phyloP scores from a whole-genome alignment of 2,329 filamentous ascomycete genomes.

The Samsoniella hepiali region DNA sequence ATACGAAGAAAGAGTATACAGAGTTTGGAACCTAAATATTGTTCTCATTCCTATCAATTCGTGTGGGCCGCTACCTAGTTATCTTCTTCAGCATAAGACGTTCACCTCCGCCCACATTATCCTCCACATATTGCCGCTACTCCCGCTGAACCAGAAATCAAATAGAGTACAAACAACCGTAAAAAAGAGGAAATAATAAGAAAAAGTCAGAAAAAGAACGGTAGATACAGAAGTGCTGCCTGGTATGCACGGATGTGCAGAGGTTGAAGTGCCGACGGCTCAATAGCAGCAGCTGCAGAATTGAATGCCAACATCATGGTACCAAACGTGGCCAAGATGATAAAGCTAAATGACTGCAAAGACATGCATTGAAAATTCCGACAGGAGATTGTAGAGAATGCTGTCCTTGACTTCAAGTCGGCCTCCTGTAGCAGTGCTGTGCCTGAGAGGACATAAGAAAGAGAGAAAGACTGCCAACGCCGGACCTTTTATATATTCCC shows the following conservation, averaged over 20 bases:
- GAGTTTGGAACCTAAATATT: background rate
- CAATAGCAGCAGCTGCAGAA: conserved; percentile 21
- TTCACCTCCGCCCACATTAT: conserved; percentile 1
- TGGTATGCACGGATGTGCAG: background rate
- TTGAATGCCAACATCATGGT: conserved; percentile 14
- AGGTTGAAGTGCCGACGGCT: conserved; percentile 26
- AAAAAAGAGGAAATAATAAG: conserved; percentile 1
- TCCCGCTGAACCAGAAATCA: conserved; percentile 17
- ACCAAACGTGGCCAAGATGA: conserved; percentile 5
- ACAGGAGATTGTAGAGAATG: background rate
- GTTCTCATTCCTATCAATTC: conserved; percentile 17
- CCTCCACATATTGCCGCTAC: conserved; percentile 10
- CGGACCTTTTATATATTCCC: conserved; percentile 22
- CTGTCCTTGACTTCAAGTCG: background rate
- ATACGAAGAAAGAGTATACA: background rate
- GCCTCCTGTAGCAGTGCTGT: background rate
- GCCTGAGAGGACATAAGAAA: conserved; percentile 19
- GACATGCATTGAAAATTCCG: conserved; percentile 25
- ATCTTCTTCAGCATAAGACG: conserved; percentile 6
- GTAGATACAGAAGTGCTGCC: conserved; percentile 17
- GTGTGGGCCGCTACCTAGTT: background rate
- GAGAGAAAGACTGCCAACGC: conserved; percentile 24
- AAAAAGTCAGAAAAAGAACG: conserved; percentile 17
- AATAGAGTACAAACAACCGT: conserved; percentile 8
- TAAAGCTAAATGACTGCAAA: background rate